Conservation (phyloP, 2,329 filamentous ascomycete species). For the Aspergillus sclerotialis region DNA sequence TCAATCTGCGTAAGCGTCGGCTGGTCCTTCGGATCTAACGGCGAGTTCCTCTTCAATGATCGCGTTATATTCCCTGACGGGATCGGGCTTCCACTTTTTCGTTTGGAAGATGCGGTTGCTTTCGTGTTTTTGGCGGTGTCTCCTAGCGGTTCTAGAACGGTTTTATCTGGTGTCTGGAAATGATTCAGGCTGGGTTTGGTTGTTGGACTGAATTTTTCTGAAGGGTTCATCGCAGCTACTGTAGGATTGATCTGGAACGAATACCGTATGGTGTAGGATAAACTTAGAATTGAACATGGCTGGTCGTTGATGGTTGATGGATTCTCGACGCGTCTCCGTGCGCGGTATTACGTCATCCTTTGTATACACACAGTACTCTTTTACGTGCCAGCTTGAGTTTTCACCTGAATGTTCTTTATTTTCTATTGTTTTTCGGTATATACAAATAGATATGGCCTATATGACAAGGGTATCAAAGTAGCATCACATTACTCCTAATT, state of each 20-base stretch:
- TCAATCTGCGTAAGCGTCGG: constrained; percentile 37
- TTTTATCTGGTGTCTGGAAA: constrained; percentile 16
- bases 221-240: constrained; percentile 25
- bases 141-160: too few relatives aligned
- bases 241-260: too few relatives aligned
- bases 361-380: too few relatives aligned
- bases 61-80: constrained; percentile 10
- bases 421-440: neutral
- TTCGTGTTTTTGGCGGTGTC: constrained; percentile 6
- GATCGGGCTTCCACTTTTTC: constrained; percentile 8
- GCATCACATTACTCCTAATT: too few relatives aligned
- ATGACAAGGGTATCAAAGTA: constrained; percentile 15
- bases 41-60: constrained; percentile 10
- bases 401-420: neutral
- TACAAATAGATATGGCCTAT: too few relatives aligned
- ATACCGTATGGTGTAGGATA: too few relatives aligned
- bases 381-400: too few relatives aligned
- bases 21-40: constrained; percentile 21
- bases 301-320: neutral
- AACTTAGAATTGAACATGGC: constrained; percentile 9
- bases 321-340: too few relatives aligned
- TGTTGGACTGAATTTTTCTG: constrained; percentile 6
- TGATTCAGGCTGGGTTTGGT: constrained; percentile 11
- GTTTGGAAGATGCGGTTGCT: constrained; percentile 12
- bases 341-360: too few relatives aligned